Evolutionary conservation across 352 stramenopile species (phyloP).

Genomic region (Phytophthora sojae): DNA sequence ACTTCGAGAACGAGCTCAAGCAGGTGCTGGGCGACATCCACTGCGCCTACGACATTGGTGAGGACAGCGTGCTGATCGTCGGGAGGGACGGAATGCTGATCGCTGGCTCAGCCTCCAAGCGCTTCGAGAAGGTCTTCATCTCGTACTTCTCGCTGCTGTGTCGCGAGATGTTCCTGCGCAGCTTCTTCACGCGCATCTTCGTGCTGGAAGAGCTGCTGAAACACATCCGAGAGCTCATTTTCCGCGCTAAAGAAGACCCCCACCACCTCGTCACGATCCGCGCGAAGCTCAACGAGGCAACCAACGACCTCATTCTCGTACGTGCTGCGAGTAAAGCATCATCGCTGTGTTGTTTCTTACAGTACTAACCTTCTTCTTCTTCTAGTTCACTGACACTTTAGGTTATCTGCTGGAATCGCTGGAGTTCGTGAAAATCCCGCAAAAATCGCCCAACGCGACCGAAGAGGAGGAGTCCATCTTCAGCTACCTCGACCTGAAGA

Average conservation of each 20-base stretch:
- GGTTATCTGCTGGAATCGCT: conserved; percentile 95
- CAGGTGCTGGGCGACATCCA: conserved; percentile 94
- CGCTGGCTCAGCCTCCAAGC: conserved; percentile 90
- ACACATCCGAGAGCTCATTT: conserved; percentile 90
- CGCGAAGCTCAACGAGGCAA: conserved; percentile 86
- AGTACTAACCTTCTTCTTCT: background rate
- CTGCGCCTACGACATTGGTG: conserved; percentile 94
- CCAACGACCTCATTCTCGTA: conserved; percentile 93
- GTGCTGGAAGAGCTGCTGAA: conserved; percentile 96
- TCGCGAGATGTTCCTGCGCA: conserved; percentile 96
- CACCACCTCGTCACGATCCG: conserved; percentile 86
- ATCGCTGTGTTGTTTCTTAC: background rate
- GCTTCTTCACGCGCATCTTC: conserved; percentile 96
- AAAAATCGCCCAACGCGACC: conserved; percentile 46
- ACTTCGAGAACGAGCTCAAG: conserved; percentile 98
- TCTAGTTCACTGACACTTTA: conserved; percentile 93
- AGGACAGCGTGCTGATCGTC: conserved; percentile 96
- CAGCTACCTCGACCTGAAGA: conserved; percentile 92
- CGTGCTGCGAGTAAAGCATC: background rate
- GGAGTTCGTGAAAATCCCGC: conserved; percentile 80
- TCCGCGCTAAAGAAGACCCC: conserved; percentile 88
- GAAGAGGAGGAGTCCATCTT: conserved; percentile 87
- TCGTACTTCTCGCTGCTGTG: conserved; percentile 95
- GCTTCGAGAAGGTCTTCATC: conserved; percentile 95
- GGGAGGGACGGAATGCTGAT: conserved; percentile 94